phyloP scores from a whole-genome alignment of 495 filamentous ascomycete genomes.

The Parathielavia appendiculata region DNA sequence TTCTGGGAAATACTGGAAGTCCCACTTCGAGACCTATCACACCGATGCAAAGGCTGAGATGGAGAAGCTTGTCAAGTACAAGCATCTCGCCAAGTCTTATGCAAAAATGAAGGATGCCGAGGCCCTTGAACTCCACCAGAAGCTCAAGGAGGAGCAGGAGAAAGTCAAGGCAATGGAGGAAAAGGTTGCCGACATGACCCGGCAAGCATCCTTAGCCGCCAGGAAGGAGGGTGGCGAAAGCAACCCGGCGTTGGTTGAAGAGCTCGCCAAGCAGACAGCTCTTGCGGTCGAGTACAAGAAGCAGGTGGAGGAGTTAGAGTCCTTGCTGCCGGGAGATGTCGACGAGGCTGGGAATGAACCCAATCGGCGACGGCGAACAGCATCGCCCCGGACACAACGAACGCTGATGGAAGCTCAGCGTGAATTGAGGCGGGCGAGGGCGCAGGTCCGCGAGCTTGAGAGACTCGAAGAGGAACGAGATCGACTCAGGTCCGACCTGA shows the following conservation, averaged over 20 bases:
- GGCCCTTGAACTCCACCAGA: conserved; percentile 63
- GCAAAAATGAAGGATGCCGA: conserved; percentile 86
- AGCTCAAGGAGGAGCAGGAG: conserved; percentile 59
- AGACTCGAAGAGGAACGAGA: conserved; percentile 46
- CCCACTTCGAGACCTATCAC: conserved; percentile 78
- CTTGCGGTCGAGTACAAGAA: conserved; percentile 63
- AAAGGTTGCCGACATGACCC: conserved; percentile 56
- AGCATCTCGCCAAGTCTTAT: conserved; percentile 78
- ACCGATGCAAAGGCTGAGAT: conserved; percentile 73
- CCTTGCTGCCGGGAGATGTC: conserved; percentile 40
- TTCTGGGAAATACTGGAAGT: conserved; percentile 92
- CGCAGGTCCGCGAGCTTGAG: conserved; percentile 47
- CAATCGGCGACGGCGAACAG: conserved; percentile 30
- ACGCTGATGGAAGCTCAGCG: conserved; percentile 42
- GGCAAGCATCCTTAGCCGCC: conserved; percentile 42
- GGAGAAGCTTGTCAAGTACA: conserved; percentile 71
- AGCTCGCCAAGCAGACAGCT: conserved; percentile 61
- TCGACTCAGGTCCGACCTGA: conserved; percentile 42
- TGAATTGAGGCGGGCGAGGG: conserved; percentile 43
- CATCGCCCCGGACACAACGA: conserved; percentile 44
- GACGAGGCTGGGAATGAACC: conserved; percentile 33
- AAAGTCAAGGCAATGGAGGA: conserved; percentile 49
- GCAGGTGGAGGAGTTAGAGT: conserved; percentile 58
- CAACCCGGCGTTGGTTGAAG: conserved; percentile 48
- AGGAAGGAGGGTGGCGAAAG: conserved; percentile 42